Base-by-base conservation (phyloP, 2,329 filamentous ascomycete genomes). In the Paraphaeosphaeria minitans region DNA sequence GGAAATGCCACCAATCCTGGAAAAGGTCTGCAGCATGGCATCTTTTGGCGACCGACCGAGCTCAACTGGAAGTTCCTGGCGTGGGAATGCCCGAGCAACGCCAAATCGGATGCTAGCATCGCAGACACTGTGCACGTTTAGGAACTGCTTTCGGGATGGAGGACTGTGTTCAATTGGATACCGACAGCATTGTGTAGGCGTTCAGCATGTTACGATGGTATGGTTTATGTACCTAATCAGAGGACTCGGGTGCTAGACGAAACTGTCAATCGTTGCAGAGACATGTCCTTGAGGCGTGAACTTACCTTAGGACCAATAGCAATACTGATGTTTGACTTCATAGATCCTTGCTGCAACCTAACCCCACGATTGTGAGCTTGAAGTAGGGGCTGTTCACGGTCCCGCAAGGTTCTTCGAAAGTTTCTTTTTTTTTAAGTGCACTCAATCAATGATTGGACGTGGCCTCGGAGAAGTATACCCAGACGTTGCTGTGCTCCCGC, bases 1-100 rank as follows among this genome's bases (percentile, higher is more conserved):
- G 67, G 66, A 7, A 57, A 64, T 19, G 56, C 54, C 10, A 50
- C 56, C 10, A 52, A 63, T 2, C 50, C 60, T 4, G 59, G 60
- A 19, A 63, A 63, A 27, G 73, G 68, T 43, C 73, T 81, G 59
- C 82, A 79, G 54, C 87, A 89, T 65, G 87, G 87, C 19, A 76
- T 89, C 41, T 87, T 87, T 75, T 89, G 86, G 86, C 81, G 86
- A 52, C 84, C 84, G 57, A 82, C 83, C 68, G 91, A 94, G 79
- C 81, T 95, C 71, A 95, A 95, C 79, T 94, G 91, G 91, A 92
- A 90, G 75, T 84, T 93, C 74, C 79, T 93, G 71, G 89, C 88
- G 54, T 94, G 90, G 91, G 88, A 93, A 74, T 92, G 86, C 84
- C 84, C 69, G 31, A 62, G 64, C 53, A 65, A 69, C 1, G 66